phyloP scores from a whole-genome alignment of 139 green algal species.

The Zygnema circumcarinatum region DNA sequence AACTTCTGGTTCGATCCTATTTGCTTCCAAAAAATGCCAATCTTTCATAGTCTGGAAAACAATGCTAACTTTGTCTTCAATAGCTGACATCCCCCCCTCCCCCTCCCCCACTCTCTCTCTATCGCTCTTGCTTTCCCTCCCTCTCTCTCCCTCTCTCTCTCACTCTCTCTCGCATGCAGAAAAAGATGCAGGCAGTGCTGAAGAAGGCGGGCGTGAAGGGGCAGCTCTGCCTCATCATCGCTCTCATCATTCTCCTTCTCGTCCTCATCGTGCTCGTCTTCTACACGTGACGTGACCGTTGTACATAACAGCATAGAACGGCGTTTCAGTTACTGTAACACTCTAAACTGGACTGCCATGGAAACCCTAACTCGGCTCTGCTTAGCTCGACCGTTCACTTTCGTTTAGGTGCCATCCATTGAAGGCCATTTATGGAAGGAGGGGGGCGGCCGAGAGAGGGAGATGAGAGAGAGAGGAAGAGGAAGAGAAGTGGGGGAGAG shows the following conservation, averaged over 20 bases:
- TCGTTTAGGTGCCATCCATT: too few species aligned
- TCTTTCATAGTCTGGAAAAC: conserved; percentile 19
- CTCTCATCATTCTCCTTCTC: conserved; percentile 29
- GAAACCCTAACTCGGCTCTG: too few species aligned
- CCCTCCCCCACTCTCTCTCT: conserved; percentile 9
- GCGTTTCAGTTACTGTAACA: too few species aligned
- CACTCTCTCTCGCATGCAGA: background rate
- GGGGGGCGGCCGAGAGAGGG: too few species aligned
- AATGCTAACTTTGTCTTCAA: background rate
- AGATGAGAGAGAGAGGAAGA: too few species aligned
- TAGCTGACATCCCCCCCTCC: conserved; percentile 7
- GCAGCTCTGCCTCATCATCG: conserved; percentile 30
- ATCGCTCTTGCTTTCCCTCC: background rate
- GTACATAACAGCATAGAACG: too few species aligned
- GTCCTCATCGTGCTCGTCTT: conserved; percentile 38
- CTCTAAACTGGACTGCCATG: too few species aligned
- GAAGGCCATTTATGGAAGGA: too few species aligned
- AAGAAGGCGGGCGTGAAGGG: conserved; percentile 46
- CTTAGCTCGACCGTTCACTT: too few species aligned
- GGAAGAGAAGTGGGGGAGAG: too few species aligned
- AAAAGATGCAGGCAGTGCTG: conserved; percentile 42
- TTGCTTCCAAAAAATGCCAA: conserved; percentile 14
- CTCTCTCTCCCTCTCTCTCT: background rate
- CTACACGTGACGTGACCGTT: conserved; percentile 37
- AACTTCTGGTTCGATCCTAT: conserved; percentile 7